A percentile compares a stretch with the other conserved stretches of the same genome.
Conservation (phyloP, 1,139 yeast genomes). For the Diutina rugosa region DNA sequence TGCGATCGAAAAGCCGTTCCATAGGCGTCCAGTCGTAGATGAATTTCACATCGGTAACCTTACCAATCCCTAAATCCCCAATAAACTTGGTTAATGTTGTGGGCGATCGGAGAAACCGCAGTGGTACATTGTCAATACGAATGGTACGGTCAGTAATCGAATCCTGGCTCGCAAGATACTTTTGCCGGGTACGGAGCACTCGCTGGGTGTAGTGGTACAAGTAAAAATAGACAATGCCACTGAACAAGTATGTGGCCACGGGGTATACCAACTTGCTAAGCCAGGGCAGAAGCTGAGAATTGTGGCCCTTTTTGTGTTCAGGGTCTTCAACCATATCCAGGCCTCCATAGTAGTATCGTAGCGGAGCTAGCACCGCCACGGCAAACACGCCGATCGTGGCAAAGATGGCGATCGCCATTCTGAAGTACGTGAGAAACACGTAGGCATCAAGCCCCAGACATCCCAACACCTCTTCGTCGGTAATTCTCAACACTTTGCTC, state of each 20-base stretch:
- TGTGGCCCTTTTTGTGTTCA: conserved; percentile 8
- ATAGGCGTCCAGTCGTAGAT: conserved; percentile 44
- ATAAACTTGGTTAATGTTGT: conserved; percentile 20
- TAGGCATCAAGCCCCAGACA: conserved; percentile 33
- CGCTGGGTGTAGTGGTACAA: conserved; percentile 28
- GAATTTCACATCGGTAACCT: conserved; percentile 39
- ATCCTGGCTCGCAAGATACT: conserved; percentile 75
- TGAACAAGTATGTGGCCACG: conserved; percentile 28
- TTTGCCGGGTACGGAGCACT: conserved; percentile 38
- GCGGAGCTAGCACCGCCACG: conserved; percentile 28
- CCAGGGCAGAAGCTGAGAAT: conserved; percentile 29
- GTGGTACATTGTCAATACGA: conserved; percentile 80
- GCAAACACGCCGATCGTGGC: conserved; percentile 22
- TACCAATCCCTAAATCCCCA: conserved; percentile 51
- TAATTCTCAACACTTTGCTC: conserved; percentile 17
- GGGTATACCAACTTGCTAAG: conserved; percentile 23
- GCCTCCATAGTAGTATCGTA: conserved; percentile 23
- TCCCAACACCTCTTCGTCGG: conserved; percentile 29
- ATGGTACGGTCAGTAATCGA: conserved; percentile 90
- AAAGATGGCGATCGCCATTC: conserved; percentile 31
- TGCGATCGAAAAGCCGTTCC: conserved; percentile 23
- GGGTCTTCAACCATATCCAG: conserved; percentile 6
- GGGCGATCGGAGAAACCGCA: conserved; percentile 25
- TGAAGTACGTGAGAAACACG: conserved; percentile 31
- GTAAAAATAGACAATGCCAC: conserved; percentile 28